These are phyloP conservation scores for Extremus antarcticus DNA, from an alignment of 495 filamentous ascomycete genomes.

Conservation along the genomic window DNA sequence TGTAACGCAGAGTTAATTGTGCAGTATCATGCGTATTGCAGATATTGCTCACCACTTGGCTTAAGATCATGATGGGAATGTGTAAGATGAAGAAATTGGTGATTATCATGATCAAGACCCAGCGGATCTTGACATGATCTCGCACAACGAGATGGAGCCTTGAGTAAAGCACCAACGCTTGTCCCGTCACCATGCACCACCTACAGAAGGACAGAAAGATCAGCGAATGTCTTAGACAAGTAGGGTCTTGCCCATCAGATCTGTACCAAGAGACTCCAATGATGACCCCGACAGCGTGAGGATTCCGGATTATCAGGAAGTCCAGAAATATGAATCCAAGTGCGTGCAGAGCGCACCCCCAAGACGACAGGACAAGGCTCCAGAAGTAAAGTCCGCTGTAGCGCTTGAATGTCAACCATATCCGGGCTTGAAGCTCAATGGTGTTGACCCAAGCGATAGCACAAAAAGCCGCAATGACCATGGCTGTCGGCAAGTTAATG, in stretches of 20 bases:
- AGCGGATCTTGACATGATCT: not conserved
- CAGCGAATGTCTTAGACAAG: too few species aligned
- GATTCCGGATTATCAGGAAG: not conserved
- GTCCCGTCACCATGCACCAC: conserved; percentile 21
- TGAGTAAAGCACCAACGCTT: conserved; percentile 22
- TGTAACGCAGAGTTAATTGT: not conserved
- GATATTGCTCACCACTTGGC: not conserved
- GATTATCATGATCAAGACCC: conserved; percentile 22
- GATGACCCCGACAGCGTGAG: not conserved
- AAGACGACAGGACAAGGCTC: conserved; percentile 17
- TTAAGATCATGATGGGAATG: conserved; percentile 1
- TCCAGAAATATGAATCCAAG: conserved; percentile 17
- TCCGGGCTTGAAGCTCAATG: conserved; percentile 16
- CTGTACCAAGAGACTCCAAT: conserved; percentile 17
- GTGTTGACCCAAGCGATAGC: conserved; percentile 13
- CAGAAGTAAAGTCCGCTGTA: conserved; percentile 22
- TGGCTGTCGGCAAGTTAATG: not conserved
- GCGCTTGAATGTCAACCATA: conserved; percentile 21
- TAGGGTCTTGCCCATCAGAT: too few species aligned
- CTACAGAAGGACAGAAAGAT: too few species aligned
- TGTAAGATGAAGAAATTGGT: conserved; percentile 19
- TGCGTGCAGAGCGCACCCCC: conserved; percentile 18
- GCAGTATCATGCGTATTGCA: too few species aligned
- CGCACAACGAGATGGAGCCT: conserved; percentile 14
- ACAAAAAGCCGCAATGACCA: not conserved